These are phyloP conservation scores for Plasmodium yoelii DNA, from an alignment of 169 alveolate species.

Conservation along the genomic window DNA sequence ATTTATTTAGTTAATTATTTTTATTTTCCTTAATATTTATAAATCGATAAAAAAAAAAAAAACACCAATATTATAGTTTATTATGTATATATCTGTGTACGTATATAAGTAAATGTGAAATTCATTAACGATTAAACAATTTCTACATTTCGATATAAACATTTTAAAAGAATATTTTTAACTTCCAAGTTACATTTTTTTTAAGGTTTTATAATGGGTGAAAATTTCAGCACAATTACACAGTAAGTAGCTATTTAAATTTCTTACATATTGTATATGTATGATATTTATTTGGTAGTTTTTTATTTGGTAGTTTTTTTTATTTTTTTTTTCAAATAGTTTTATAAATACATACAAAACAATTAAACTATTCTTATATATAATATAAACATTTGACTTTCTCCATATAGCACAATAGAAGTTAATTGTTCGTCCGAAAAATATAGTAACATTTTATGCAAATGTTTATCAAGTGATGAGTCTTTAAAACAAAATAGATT, in stretches of 20 bases:
- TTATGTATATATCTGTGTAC: background rate
- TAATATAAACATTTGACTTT: background rate
- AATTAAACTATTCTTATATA: too few relatives aligned
- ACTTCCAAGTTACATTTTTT: constrained; percentile 2
- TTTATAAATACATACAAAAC: background rate
- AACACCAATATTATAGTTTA: background rate
- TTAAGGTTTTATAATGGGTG: constrained; percentile 17
- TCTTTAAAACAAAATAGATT: constrained; percentile 55
- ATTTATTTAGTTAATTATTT: too few relatives aligned
- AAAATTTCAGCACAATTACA: constrained; percentile 13
- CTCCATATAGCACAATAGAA: constrained; percentile 50
- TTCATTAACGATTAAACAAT: too few relatives aligned
- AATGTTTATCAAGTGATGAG: constrained; percentile 65
- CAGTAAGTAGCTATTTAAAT: constrained; percentile 24
- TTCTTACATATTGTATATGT: background rate
- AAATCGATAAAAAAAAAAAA: background rate
- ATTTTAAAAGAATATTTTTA: background rate
- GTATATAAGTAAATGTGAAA: background rate
- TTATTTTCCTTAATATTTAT: too few relatives aligned
- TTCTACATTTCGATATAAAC: background rate
- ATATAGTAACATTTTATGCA: constrained; percentile 49
- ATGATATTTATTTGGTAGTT: background rate
- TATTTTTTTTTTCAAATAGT: too few relatives aligned
- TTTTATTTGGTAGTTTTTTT: background rate
- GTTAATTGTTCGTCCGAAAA: constrained; percentile 51